Base-by-base conservation (phyloP, 2,329 filamentous ascomycete species). In the Cercospora berteroae region DNA sequence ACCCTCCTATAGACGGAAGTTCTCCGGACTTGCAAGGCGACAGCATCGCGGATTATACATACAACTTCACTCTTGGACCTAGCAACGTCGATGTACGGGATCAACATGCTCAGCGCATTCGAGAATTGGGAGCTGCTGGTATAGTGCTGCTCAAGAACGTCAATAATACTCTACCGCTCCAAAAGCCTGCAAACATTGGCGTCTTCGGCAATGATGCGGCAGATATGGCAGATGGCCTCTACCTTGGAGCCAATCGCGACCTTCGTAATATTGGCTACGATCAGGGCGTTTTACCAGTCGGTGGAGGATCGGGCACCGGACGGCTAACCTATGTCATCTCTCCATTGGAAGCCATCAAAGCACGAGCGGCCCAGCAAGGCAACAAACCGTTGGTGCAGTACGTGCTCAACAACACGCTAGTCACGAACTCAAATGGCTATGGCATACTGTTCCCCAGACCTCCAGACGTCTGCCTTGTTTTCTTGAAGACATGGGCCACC, bases 401-500 rank as follows among this genome's bases (percentile, higher is more conserved):
- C 66, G 74, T 82, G 8, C 76, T 79, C 2, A 75, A 81, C 68
- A 82, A 83, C 68, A 71, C 71, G 2, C 69, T 74, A 52, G 79
- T 78, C 58, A 75, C 74, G 5, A 63, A 70, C 6, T 76, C 72
- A 1, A 74, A 76, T 39, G 72, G 75, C n/a, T 75, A 76, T 42
- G 44, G 55, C 2, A 59, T 77, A 18, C 77, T 82, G 62, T 83
- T 84, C 75, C 83, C 82, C 10, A 76, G 74, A 75, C 25, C 80
- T 81, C 70, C 71, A 3, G 79, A 83, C 8, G 84, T 86, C 9
- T 82, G 71, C 75, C 79, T 88, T n/a, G 86, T 88, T 31, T 86
- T 88, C 77, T 79, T 88, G 66, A 89, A 88, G 84, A 85, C 75
- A 13, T 84, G 78, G 75, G 82, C 82, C 0, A 75, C 77, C 2